Evolutionary conservation across 139 green algal genomes (phyloP), one percentile per base, ranked within the genome.

Genomic region (Asterochloris erici): DNA sequence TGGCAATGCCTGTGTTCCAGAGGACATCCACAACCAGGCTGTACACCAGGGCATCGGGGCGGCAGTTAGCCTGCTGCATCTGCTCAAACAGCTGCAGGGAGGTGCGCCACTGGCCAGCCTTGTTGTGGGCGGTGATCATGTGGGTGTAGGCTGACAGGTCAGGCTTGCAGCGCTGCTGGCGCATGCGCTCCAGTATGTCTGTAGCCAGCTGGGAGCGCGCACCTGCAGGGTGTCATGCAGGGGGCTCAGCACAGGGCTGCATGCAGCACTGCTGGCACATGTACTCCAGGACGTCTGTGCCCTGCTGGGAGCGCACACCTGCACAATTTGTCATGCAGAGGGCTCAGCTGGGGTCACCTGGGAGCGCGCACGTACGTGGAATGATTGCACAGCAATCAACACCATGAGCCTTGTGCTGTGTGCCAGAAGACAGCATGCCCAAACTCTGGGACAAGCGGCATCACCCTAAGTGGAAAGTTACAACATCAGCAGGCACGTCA

Each of bases 111-210:
- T 81, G 74, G 62, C 85, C 85, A n/a, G 87, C 90, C 14, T 84
- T 83, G 82, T 94, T 86, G 78, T 90, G 90, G 16, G 92, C 92
- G 0, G 88, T 85, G 62, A 97, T 91, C 26, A 97, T 87, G 11
- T 90, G 90, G 64, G 85, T 88, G 87, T 92, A 97, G 63, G 93
- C 96, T 84, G 96, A 91, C 76, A 86, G 73, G 84, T 97, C 93
- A 1, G 92, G 93, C 78, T 87, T 88, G 84, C 90, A 94, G 27
- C 91, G n/a, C 27, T 23, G 63, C 26, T 63, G 47, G 70, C 85
- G 79, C 89, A 92, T 92, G 38, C 79, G 74, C 63, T 89, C 86
- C 87, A 92, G 93, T 24, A 93, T 77, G 61, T 91, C 89, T 69
- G 81, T 78, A 10, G 89, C 80, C 63, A 54, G 68, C 79, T 83